Evolutionary conservation across 305 asterid genomes (phyloP), one percentile per base, ranked within the genome.

Genomic region (Fraxinus greggii): DNA sequence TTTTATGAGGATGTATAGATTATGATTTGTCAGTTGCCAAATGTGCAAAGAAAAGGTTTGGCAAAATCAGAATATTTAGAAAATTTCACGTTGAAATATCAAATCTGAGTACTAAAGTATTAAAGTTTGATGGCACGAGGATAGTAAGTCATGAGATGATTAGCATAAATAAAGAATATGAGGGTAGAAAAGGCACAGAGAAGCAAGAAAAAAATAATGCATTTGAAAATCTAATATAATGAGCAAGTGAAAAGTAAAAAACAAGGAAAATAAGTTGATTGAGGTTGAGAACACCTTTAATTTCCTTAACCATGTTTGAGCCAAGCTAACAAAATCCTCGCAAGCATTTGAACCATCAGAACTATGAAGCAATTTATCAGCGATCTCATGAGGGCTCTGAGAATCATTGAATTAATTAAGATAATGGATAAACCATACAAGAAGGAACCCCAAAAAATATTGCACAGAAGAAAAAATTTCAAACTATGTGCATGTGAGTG

Each of bases 351-450:
- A 87, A 67, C 96, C 95, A 87, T 94, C 97, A 79, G 7, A 74
- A 82, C 91, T 92, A 82, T 78, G 84, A 78, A 97, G 98, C 63
- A 98, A 91, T 89, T 90, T 97, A 76, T 91, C 95, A 77, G 87
- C 85, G 67, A 94, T 97, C 92, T 97, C 99, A 79, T 92, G 96
- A 78, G 92, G 88, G 86, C 96, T 91, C 98, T 97, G 97, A 87
- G 87, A 75, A 83, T 83, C 65, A 84, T n/a, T 80, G 65, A 77
- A 78, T 74, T 23, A 65, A 69, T 51, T 76, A 82, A 87, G 86
- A 38, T 80, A 73, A 63, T 56, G 70, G 75, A 77, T 13, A 51
- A 67, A 38, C 36, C 70, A 28, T 42, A 65, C 26, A 81, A 83
- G 83, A 56, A 38, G 26, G 76, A 31, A 51, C 69, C 26, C 31